Base-by-base conservation (phyloP, 2,329 filamentous ascomycete species). In the Diaporthe sp. region DNA sequence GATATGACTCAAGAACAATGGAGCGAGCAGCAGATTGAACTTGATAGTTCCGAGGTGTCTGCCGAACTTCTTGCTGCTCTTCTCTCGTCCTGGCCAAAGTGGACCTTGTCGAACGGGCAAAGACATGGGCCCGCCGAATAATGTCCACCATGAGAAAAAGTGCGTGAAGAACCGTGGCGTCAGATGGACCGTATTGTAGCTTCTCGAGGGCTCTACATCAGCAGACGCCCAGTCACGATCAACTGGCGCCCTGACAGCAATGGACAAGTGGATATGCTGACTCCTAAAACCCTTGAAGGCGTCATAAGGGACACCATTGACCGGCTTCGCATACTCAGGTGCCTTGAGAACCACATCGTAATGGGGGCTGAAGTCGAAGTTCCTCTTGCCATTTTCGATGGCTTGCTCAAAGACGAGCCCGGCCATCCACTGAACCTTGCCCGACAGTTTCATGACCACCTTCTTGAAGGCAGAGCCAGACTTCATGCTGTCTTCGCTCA, bases 41-140 rank as follows among this genome's bases (percentile, higher is more conserved):
- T 99, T 99, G 87, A 99, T 96, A 12, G 97, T 99, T n/a, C 95
- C 96, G 77, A 99, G 87, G 84, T 99, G 97, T 68, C 97, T 92
- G 19, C 96, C 96, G 82, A 99, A 99, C 83, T 99, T 99, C 86
- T 99, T 99, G 88, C 95, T 98, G 61, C 95, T 97, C 87, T 98
- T 98, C 79, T 98, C 97, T 34, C 95, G 90, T 0, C 95, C 95
- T 8, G 96, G 96, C 92, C 96, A 99, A 4, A 99, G 89, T 62
- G 91, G 90, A 22, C 97, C 97, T 86, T 99, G 97, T 0, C 97
- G 94, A 74, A 99, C 94, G 15, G 97, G 97, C 39, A 99, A 88
- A 15, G 96, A 97, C 92, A 98, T 95, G 12, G 96, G 94, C 1
- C 96, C 96, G 12, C 95, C 95, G 84, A 99, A 99, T 79, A 98